A percentile compares a stretch with the other conserved stretches of the same genome.
These are phyloP conservation scores for Suillus fuscotomentosus DNA, from an alignment of 768 basidiomycete genomes.

Conservation along the genomic window DNA sequence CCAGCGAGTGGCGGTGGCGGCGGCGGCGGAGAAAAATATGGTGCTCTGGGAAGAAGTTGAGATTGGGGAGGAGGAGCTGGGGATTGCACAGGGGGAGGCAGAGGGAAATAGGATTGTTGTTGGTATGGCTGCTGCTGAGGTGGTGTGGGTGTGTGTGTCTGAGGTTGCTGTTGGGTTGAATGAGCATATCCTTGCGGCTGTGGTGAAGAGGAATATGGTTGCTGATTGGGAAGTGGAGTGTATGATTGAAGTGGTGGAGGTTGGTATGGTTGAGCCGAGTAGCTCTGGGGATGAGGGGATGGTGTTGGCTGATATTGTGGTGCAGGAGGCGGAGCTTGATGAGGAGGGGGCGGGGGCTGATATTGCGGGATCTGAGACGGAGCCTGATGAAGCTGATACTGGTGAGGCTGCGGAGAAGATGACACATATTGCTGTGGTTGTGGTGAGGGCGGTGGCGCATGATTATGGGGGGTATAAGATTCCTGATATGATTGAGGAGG, in stretches of 20 bases:
- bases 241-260: constrained; percentile 12
- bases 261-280: constrained; percentile 14
- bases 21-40: constrained; percentile 13
- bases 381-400: constrained; percentile 8
- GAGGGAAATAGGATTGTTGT: constrained; percentile 15
- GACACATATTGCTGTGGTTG: constrained; percentile 15
- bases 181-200: constrained; percentile 4
- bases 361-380: neutral
- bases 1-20: constrained; percentile 15
- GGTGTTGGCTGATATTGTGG: constrained; percentile 11
- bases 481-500: constrained; percentile 16
- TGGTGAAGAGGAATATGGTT: constrained; percentile 5
- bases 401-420: constrained; percentile 13
- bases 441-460: constrained; percentile 3
- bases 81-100: constrained; percentile 16
- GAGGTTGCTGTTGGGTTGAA: constrained; percentile 14
- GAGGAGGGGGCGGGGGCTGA: constrained; percentile 25
- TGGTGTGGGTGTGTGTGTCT: constrained; percentile 12
- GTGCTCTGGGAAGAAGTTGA: constrained; percentile 1
- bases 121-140: constrained; percentile 19
- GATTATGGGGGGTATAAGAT: constrained; percentile 11
- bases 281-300: constrained; percentile 33
- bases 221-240: constrained; percentile 10
- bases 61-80: constrained; percentile 14
- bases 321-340: constrained; percentile 10